Evolutionary conservation across 768 basidiomycete genomes (phyloP), one percentile per base, ranked within the genome.

Genomic region (Obba rivulosa): DNA sequence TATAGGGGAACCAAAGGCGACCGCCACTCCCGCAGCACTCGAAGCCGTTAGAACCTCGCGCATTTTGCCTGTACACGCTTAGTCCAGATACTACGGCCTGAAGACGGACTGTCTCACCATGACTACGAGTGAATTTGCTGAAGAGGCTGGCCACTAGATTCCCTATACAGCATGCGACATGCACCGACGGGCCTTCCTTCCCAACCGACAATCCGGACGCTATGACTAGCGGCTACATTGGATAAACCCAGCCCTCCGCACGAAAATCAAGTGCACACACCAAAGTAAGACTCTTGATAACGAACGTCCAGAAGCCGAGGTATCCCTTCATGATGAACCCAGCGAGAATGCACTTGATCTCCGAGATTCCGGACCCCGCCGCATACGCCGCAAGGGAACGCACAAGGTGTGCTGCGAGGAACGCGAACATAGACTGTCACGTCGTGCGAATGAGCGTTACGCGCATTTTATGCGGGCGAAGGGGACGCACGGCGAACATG

Each of bases 271-370:
- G 34, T 21, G 8, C 18, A 71, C 87, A 56, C 53, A 95, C 96
- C 59, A 99, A 69, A 7, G 94, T 92, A 34, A 99, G 70, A 62
- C 89, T 92, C 72, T 99, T 99, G 66, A 98, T 90, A 51, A 85
- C 75, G 55, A 97, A 86, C 1, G 96, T 98, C 62, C 85, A 81
- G 51, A 86, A 82, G 13, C 92, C 87, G 31, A 98, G 76, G 66
- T 87, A 99, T 0, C 93, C 92, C 65, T 96, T 85, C 88, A 99
- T 97, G 57, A 94, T 77, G 69, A 99, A 99, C 3, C 96, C 96
- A 8, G 90, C 91, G 24, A 99, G 72, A 57, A 98, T 97, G 62
- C 92, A 96, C 61, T 98, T 99, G 68, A 99, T 97, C 67, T 99
- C 96, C 18, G 94, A 92, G 41, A 99, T 98, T 43, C 96, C 96